Evolutionary conservation across 2,329 filamentous ascomycete species (phyloP), one percentile per base, ranked within the genome.

Genomic region (Colletotrichum aenigma): DNA sequence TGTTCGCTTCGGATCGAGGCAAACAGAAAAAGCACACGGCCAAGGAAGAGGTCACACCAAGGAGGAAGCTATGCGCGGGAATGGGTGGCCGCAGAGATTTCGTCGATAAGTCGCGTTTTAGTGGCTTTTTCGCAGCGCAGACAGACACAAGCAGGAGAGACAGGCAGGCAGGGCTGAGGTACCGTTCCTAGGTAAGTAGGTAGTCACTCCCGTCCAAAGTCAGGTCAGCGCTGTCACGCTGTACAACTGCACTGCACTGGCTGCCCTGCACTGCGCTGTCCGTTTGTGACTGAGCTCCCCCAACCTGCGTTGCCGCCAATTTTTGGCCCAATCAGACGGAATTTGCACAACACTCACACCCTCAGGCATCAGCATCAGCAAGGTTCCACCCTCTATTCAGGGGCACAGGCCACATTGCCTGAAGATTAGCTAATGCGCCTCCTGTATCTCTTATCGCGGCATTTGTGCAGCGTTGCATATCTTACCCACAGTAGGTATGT

Each of bases 301-400:
- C 26, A 48, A 65, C 48, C 26, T 72, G 52, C 55, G 28, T 76
- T 76, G 48, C 70, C 74, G 74, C 74, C 70, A 74, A 21, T 26
- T 24, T 61, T 66, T 9, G 48, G n/a, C n/a, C 74, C 74, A 70
- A 75, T 76, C 60, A 71, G 12, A 21, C 5, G 21, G 18, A 8
- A 30, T 4, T 7, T 9, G 43, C 26, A 38, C 13, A 48, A 21
- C 28, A 24, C n/a, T 66, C 38, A 64, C 66, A 66, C 74, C 38
- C 28, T 71, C 58, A 75, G 74, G 74, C 74, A 76, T 70, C 74
- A 62, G 71, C n/a, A 15, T 8, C 13, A 34, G 21, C 70, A 62
- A 56, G 71, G 71, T 65, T 65, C n/a, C 48, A n/a, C 26, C 24
- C 12, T 36, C 43, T 56, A 30, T 32, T 75, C 52, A 76, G 24